These are phyloP conservation scores for Crotalaria pallida DNA, from an alignment of 306 rosid genomes.

Conservation along the genomic window DNA sequence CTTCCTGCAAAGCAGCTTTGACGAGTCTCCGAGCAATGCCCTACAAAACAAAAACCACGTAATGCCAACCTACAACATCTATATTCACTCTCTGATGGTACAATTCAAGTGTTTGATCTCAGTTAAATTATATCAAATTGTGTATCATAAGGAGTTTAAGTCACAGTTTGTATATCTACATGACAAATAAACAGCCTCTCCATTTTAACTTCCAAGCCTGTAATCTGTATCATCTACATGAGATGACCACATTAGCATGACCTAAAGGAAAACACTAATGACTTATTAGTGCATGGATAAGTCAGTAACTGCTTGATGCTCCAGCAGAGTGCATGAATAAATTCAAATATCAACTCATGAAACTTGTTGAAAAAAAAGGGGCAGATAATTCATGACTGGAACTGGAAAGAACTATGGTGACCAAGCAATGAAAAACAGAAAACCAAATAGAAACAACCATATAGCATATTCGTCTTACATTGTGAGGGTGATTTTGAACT, in stretches of 20 bases:
- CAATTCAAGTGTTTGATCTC: not conserved
- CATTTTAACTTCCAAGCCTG: not conserved
- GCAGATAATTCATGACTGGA: not conserved
- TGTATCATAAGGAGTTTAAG: not conserved
- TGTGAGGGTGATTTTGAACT: conserved; percentile 65
- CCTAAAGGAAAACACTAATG: not conserved
- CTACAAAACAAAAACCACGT: conserved; percentile 33
- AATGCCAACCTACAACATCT: conserved; percentile 21
- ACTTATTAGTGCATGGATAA: conserved; percentile 3
- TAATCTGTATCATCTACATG: not conserved
- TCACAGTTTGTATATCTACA: not conserved
- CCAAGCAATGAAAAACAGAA: not conserved
- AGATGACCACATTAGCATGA: not conserved
- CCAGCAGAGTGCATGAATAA: not conserved
- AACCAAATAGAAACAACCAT: conserved; percentile 8
- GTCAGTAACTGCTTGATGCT: not conserved
- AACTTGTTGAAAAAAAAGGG: not conserved
- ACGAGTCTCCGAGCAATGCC: conserved; percentile 85
- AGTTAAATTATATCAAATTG: not conserved
- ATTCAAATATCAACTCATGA: conserved; percentile 4
- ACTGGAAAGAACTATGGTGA: not conserved
- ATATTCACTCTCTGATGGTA: not conserved
- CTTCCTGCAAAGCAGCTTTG: conserved; percentile 72
- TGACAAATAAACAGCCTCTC: not conserved
- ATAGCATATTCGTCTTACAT: conserved; percentile 40